These are phyloP conservation scores for Houttuynia cordata DNA, from an alignment of 164 flowering plant species.

Conservation along the genomic window DNA sequence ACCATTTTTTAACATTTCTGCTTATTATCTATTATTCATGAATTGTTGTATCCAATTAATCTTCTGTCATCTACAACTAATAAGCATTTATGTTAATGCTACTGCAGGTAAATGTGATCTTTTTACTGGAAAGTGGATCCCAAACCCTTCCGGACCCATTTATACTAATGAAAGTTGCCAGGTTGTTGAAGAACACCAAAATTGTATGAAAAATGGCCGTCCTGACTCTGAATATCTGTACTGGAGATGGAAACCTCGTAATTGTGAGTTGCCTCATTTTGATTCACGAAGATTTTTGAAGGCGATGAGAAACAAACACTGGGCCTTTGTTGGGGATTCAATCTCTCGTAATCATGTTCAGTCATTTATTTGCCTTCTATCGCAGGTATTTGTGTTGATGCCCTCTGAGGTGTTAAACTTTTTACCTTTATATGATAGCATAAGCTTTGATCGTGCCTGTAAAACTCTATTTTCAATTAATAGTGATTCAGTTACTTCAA, in stretches of 20 bases:
- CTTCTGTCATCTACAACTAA: too few species aligned
- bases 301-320: conserved; percentile 65
- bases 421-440: too few species aligned
- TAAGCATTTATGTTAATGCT: too few species aligned
- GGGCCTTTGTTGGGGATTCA: conserved; percentile 89
- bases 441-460: too few species aligned
- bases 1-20: too few species aligned
- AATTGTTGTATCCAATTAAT: neutral
- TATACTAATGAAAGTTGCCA: conserved; percentile 71
- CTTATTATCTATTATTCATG: too few species aligned
- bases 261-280: conserved; percentile 55
- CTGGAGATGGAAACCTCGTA: conserved; percentile 83
- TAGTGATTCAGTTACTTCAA: too few species aligned
- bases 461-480: too few species aligned
- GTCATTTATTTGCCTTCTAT: conserved; percentile 78
- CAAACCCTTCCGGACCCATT: conserved; percentile 50
- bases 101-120: conserved; percentile 61
- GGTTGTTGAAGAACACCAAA: conserved; percentile 64
- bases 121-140: conserved; percentile 72
- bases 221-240: conserved; percentile 71
- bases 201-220: conserved; percentile 90
- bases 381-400: conserved; percentile 34
- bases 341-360: conserved; percentile 88
- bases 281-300: conserved; percentile 52
- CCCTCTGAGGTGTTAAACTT: neutral